Percentiles rank a stretch among this genome's conserved stretches.
These are phyloP conservation scores for Musa schizocarpa DNA, from an alignment of 176 grass and related monocot species.

Conservation along the genomic window DNA sequence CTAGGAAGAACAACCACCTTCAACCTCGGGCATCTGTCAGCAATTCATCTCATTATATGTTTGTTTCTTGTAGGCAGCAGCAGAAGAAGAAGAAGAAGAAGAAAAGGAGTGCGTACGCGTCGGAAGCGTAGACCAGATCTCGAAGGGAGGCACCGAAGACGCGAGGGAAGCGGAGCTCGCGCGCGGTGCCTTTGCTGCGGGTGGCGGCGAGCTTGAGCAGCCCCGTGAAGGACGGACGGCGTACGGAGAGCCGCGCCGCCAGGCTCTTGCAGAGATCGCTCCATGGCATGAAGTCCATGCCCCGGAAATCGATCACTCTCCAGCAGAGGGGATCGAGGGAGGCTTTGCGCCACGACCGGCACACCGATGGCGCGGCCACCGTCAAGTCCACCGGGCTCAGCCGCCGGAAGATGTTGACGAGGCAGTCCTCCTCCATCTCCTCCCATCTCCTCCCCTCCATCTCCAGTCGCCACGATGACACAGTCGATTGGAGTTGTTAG, in stretches of 20 bases:
- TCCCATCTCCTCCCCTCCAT: constrained; percentile 11
- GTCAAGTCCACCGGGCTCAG: background rate
- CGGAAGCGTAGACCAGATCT: background rate
- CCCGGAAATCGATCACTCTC: background rate
- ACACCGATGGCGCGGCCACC: background rate
- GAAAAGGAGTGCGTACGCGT: background rate
- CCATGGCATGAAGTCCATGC: constrained; percentile 7
- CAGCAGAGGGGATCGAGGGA: background rate
- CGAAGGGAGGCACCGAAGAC: background rate
- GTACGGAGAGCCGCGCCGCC: background rate
- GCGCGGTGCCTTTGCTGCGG: background rate
- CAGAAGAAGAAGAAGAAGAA: background rate
- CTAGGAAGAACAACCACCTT: background rate
- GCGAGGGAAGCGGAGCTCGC: background rate
- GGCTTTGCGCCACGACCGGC: background rate
- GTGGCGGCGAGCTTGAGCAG: background rate
- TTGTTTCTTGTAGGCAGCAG: background rate
- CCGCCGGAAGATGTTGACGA: background rate
- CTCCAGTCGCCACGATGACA: too few relatives aligned
- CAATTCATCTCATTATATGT: background rate
- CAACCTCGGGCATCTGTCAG: background rate
- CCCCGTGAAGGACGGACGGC: background rate
- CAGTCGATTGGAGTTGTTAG: too few relatives aligned
- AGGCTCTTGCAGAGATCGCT: background rate
- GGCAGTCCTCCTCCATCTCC: background rate